These are phyloP conservation scores for Henningerozyma blattae DNA, from an alignment of 805 yeast genomes.

Conservation along the genomic window DNA sequence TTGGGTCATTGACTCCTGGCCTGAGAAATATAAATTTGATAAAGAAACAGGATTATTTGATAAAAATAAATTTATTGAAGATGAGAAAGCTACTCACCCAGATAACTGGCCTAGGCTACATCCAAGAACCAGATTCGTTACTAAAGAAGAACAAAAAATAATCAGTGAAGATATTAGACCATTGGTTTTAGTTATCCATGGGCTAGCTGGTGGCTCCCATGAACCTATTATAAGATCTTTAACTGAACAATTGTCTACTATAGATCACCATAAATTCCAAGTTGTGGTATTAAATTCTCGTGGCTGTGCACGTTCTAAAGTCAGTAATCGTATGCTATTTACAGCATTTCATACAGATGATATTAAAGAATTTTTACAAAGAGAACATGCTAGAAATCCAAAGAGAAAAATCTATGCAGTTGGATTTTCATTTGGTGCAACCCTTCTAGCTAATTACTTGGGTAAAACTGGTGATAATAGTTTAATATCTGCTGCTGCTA, in stretches of 20 bases:
- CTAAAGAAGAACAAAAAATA: conserved; percentile 31
- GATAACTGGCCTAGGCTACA: conserved; percentile 50
- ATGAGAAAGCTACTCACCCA: conserved; percentile 32
- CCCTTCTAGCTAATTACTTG: conserved; percentile 51
- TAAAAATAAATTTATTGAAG: conserved; percentile 19
- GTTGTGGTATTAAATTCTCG: conserved; percentile 57
- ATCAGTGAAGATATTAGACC: conserved; percentile 34
- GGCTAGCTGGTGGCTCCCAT: conserved; percentile 71
- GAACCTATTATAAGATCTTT: conserved; percentile 59
- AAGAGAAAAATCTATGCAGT: conserved; percentile 49
- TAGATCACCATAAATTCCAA: conserved; percentile 33
- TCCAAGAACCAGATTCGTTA: conserved; percentile 54
- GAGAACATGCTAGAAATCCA: conserved; percentile 42
- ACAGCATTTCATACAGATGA: conserved; percentile 63
- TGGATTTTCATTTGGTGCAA: conserved; percentile 67
- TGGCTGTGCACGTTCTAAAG: conserved; percentile 67
- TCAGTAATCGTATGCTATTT: conserved; percentile 56
- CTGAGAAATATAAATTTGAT: conserved; percentile 9
- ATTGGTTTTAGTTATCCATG: conserved; percentile 52
- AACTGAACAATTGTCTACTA: conserved; percentile 30
- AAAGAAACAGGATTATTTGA: conserved; percentile 10
- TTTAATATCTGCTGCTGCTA: conserved; percentile 44
- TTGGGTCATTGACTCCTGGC: conserved; percentile 34
- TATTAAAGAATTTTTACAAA: conserved; percentile 43
- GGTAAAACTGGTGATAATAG: conserved; percentile 51